Conservation (phyloP, 2,329 filamentous ascomycete species). For the Neofusicoccum sp. region DNA sequence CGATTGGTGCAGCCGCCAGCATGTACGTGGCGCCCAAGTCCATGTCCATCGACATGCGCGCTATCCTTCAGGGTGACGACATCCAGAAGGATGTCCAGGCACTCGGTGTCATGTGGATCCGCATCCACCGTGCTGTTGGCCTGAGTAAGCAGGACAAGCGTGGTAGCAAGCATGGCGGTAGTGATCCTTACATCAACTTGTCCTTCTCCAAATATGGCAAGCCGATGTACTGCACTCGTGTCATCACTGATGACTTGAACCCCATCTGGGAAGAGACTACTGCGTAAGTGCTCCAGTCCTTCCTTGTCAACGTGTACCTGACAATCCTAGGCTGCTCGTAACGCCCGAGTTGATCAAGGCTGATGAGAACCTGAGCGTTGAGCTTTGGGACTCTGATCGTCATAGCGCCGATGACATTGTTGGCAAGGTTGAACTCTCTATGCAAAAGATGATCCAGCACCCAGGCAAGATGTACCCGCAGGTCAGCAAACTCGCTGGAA, state of each 20-base stretch:
- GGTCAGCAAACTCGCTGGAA: constrained; percentile 75
- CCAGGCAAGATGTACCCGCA: constrained; percentile 92
- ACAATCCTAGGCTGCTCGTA: constrained; percentile 59
- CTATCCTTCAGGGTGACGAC: constrained; percentile 86
- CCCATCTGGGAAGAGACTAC: constrained; percentile 88
- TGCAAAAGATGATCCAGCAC: constrained; percentile 93
- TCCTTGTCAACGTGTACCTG: not conserved
- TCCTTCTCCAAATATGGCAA: constrained; percentile 96
- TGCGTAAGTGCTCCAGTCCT: constrained; percentile 42
- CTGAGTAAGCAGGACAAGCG: constrained; percentile 88
- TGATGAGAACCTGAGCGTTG: constrained; percentile 87
- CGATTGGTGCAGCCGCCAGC: constrained; percentile 79
- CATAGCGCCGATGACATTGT: constrained; percentile 92
- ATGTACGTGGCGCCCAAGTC: constrained; percentile 95
- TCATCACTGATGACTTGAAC: constrained; percentile 92
- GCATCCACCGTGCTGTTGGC: constrained; percentile 82
- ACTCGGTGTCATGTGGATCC: constrained; percentile 85
- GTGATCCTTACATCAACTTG: constrained; percentile 92
- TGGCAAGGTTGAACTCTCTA: constrained; percentile 88
- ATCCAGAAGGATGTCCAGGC: constrained; percentile 87
- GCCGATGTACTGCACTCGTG: constrained; percentile 94
- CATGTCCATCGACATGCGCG: constrained; percentile 85
- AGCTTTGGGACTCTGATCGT: constrained; percentile 94
- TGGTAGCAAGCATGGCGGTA: constrained; percentile 80
- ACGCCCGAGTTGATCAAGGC: constrained; percentile 89